Evolutionary conservation across 352 stramenopile genomes (phyloP).

Genomic region (Thraustochytrium striatum): DNA sequence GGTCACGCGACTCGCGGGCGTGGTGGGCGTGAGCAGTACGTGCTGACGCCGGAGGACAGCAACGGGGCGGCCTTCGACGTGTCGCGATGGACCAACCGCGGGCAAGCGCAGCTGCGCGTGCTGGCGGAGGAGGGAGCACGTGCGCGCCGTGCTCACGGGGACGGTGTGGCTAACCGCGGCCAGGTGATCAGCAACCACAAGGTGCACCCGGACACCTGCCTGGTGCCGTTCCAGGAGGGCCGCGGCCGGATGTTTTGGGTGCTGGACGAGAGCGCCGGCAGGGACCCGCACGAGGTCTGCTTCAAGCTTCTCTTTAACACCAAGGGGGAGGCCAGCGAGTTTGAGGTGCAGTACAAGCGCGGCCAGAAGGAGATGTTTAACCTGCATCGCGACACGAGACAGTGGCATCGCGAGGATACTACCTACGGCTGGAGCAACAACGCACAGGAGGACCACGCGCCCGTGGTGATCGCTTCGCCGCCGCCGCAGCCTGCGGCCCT

Average conservation of each 20-base stretch:
- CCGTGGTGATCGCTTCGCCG: background rate
- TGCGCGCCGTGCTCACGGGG: background rate
- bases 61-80: background rate
- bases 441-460: background rate
- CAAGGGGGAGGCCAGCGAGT: background rate
- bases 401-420: conserved; percentile 12
- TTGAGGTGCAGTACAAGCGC: background rate
- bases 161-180: background rate
- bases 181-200: conserved; percentile 1
- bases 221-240: background rate
- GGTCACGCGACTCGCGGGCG: too few species aligned
- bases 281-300: too few species aligned
- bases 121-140: background rate
- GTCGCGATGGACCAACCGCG: background rate
- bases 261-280: background rate
- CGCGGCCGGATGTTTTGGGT: conserved; percentile 8
- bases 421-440: background rate
- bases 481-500: background rate
- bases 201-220: background rate
- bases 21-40: too few species aligned
- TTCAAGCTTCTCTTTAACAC: conserved; percentile 8
- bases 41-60: background rate
- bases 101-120: background rate
- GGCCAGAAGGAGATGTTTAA: conserved; percentile 22
- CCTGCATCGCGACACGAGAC: background rate